Evolutionary conservation across 2,329 filamentous ascomycete genomes (phyloP), one percentile per base, ranked within the genome.

Genomic region (Chalaropsis ovoidea): DNA sequence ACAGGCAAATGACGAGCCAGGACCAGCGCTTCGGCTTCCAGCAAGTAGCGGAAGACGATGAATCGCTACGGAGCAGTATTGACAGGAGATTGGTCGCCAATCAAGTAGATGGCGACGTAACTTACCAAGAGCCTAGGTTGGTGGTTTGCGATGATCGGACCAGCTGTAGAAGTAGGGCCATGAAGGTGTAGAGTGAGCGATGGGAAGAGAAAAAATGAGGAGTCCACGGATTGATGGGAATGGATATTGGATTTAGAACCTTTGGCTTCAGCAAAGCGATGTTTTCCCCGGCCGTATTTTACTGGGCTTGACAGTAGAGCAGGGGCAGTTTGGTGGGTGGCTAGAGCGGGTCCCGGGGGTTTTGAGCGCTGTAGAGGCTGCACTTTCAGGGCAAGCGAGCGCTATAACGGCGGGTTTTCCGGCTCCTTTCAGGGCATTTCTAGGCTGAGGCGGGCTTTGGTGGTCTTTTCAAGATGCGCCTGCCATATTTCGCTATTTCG

Each of bases 151-250:
- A 65, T 65, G 63, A 47, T 47, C 63, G 13, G 8, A 35, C 43
- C 41, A 49, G 56, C 19, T 35, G 63, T 54, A 27, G 41, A 41
- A 49, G 63, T 27, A 24, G 41, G 63, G 43, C 56, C 52, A 58
- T 61, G 56, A 49, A 54, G 56, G 56, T 52, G 54, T 42, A 65
- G 63, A 47, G 62, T 56, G 63, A 42, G 43, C 56, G 52, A 61
- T 47, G 54, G 47, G 63, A 61, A 47, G 54, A 49, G 56, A 64
- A 64, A 65, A 65, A 65, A 65, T 65, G 63, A 65, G 63, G 63
- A 65, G 63, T 61, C 63, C 43, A 45, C 63, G 39, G 39, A 22
- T 31, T 61, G 52, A 65, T 61, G 56, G 52, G 27, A 58, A 47
- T 39, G n/a, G 35, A 42, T n/a, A 19, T 43, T 60, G 39, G 41